Evolutionary conservation across 441 rosid species (phyloP).

Genomic region (Isatis lusitanica): DNA sequence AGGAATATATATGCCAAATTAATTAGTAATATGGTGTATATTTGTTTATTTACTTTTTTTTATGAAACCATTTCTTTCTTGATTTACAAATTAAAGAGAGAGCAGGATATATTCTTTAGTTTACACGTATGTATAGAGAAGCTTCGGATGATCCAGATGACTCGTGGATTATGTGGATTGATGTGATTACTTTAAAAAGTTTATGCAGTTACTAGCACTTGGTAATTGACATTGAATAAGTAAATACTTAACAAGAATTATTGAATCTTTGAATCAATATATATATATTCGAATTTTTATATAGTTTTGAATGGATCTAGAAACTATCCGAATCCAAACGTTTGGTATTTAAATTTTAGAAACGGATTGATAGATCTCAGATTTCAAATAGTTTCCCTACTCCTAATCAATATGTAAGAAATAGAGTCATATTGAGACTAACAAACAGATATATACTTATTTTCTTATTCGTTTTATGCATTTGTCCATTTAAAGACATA

Average conservation of each 20-base stretch:
- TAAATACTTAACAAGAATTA: no score
- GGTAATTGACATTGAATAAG: background rate
- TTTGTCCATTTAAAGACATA: background rate
- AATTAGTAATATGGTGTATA: background rate
- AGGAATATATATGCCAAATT: background rate
- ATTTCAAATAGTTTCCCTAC: no score
- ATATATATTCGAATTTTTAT: no score
- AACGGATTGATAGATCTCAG: no score
- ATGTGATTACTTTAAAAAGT: no score
- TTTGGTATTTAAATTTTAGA: no score
- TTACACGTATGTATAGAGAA: background rate
- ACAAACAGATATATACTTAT: background rate
- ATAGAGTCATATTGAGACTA: no score
- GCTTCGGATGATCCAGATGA: background rate
- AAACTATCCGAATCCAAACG: no score
- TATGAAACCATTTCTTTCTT: constrained; percentile 10
- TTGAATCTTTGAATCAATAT: no score
- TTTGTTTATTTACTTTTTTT: background rate
- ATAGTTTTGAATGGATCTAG: no score
- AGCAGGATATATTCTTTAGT: background rate
- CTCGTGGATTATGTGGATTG: background rate
- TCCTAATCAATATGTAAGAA: no score
- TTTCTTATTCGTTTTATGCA: background rate
- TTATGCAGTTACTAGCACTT: background rate
- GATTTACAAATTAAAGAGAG: background rate